phyloP scores from a whole-genome alignment of 2,329 filamentous ascomycete genomes.

The Aspergillus neoniger region DNA sequence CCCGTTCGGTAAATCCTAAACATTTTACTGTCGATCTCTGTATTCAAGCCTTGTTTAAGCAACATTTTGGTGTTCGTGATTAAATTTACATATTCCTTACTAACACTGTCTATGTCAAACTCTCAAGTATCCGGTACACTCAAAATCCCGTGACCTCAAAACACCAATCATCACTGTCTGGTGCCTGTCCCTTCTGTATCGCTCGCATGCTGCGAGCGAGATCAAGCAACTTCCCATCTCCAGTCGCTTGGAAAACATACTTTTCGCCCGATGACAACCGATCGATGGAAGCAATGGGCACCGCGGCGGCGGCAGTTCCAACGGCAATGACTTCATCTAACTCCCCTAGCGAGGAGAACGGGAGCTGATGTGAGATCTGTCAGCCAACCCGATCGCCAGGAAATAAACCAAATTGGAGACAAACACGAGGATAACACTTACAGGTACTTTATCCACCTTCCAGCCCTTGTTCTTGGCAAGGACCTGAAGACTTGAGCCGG shows the following conservation, averaged over 20 bases:
- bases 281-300: not conserved
- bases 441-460: not conserved
- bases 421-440: not conserved
- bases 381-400: not conserved
- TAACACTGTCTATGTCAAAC: not conserved
- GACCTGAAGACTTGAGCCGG: not conserved
- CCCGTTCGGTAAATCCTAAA: too few species aligned
- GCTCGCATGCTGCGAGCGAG: not conserved
- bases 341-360: not conserved
- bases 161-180: not conserved
- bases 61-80: not conserved
- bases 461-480: not conserved
- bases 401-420: not conserved
- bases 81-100: not conserved
- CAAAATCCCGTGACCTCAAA: not conserved
- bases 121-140: not conserved
- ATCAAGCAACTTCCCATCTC: not conserved
- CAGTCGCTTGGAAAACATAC: not conserved
- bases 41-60: not conserved
- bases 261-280: not conserved
- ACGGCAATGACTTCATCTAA: not conserved
- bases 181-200: not conserved
- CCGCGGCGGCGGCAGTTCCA: not conserved
- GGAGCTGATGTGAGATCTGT: not conserved
- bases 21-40: too few species aligned